These are phyloP conservation scores for Globisporangium spinosum DNA, from an alignment of 352 stramenopile genomes.

Conservation along the genomic window DNA sequence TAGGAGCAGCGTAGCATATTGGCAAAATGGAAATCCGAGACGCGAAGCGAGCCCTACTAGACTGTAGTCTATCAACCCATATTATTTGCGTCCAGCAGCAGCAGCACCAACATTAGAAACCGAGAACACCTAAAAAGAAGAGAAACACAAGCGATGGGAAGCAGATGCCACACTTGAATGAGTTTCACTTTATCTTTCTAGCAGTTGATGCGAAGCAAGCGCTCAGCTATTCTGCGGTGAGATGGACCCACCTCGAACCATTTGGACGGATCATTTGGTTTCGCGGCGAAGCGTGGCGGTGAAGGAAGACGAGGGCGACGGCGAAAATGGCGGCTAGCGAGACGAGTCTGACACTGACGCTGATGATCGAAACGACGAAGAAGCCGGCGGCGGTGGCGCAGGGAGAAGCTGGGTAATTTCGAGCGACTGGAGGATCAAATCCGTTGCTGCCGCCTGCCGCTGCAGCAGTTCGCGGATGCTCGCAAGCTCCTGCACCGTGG, in stretches of 20 bases:
- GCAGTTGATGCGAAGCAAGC: neutral
- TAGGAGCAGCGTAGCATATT: neutral
- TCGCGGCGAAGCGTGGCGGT: neutral
- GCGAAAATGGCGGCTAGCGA: neutral
- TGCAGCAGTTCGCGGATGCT: conserved; percentile 44
- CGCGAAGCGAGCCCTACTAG: too few relatives aligned
- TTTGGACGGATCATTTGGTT: neutral
- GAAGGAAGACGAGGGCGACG: neutral
- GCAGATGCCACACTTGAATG: neutral
- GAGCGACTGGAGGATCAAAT: conserved; percentile 52
- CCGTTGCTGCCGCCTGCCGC: conserved; percentile 37
- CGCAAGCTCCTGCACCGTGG: conserved; percentile 34
- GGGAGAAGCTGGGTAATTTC: conserved; percentile 25
- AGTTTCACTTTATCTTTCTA: neutral
- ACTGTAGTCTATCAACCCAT: too few relatives aligned
- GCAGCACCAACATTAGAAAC: too few relatives aligned
- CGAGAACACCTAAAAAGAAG: neutral
- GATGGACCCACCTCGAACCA: neutral
- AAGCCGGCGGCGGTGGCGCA: neutral
- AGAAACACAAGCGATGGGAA: neutral
- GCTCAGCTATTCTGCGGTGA: neutral
- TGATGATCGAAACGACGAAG: neutral
- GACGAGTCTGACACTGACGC: neutral
- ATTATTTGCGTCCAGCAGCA: too few relatives aligned
- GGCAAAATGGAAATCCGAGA: neutral